Base-by-base conservation (phyloP, 1,139 yeast genomes). In the Yamadazyma jaroonii region DNA sequence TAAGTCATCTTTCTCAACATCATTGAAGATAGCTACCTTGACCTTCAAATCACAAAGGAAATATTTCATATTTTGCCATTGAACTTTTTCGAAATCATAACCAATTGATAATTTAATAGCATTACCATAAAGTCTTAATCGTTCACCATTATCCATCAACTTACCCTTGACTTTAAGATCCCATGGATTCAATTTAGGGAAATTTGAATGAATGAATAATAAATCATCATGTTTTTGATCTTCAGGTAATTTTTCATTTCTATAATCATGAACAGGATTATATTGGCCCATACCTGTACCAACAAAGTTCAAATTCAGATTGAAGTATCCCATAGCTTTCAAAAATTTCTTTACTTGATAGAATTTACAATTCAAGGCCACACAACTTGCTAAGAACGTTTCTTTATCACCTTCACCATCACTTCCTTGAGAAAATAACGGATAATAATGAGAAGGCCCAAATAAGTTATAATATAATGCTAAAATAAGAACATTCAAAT, bases 341-440 rank as follows among this genome's bases (percentile, higher is more conserved):
- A 77, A 56, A 44, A 76, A 77, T 43, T 63, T 70, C 34, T 77
- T 74, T n/a, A 85, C 88, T 57, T 84, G 90, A 53, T 86, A 84
- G 46, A 67, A 82, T 2, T 77, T 67, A 35, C 79, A 74, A 7
- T 66, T 62, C 38, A 83, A 61, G 2, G 84, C 86, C 32, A 74
- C 74, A 0, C 94, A 82, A 0, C 92, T 90, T 0, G 95, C 90
- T 38, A 85, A 64, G 53, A 85, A 88, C 0, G 96, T 86, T 55
- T 88, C 96, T 56, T 87, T 88, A 57, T 88, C 96, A 44, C 96
- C 96, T 62, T 86, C 95, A 31, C 96, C 96, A 40, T 81, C 84
- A 0, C 86, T 79, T 10, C 90, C 90, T 61, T 87, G 95, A 1
- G 92, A 81, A 38, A 88, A 75, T 33, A 88, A 70, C n/a, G 94